phyloP scores from a whole-genome alignment of 768 basidiomycete genomes.

The Tubosaeta brunneosetosa region DNA sequence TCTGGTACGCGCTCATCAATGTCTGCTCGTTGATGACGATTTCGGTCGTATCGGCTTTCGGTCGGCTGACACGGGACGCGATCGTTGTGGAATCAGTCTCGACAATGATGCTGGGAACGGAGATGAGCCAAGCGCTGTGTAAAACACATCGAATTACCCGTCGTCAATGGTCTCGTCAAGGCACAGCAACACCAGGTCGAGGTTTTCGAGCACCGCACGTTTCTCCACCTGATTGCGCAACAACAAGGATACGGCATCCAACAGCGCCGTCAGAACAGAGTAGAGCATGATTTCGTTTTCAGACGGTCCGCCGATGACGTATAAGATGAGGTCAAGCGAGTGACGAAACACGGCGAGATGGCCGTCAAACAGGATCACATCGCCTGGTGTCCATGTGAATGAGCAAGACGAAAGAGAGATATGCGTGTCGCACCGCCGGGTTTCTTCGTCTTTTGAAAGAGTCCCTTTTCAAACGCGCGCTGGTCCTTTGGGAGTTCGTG shows the following conservation, averaged over 20 bases:
- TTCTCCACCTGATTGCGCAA: constrained; percentile 94
- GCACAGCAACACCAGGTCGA: constrained; percentile 88
- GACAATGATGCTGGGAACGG: constrained; percentile 73
- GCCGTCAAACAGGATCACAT: constrained; percentile 87
- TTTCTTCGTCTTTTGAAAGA: constrained; percentile 95
- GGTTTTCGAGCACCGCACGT: constrained; percentile 87
- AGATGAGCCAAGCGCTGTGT: constrained; percentile 6
- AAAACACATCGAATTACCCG: constrained; percentile 56
- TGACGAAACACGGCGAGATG: constrained; percentile 93
- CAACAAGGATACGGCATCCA: constrained; percentile 81
- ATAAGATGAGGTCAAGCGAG: constrained; percentile 92
- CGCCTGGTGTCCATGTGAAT: constrained; percentile 47
- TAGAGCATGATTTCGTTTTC: constrained; percentile 98
- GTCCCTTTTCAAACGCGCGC: constrained; percentile 89
- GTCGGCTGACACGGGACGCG: constrained; percentile 87
- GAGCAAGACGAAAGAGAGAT: neutral
- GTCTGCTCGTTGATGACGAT: constrained; percentile 99
- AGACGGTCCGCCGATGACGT: constrained; percentile 78
- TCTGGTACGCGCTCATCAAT: constrained; percentile 88
- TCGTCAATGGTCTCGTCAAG: constrained; percentile 98
- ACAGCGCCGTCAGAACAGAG: constrained; percentile 75
- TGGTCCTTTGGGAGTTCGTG: constrained; percentile 76
- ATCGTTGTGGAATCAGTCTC: constrained; percentile 97
- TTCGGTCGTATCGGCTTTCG: constrained; percentile 89
- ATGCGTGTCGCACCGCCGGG: constrained; percentile 61